Evolutionary conservation across 176 grass and related monocot genomes (phyloP).

Genomic region (Oryza officinalis): DNA sequence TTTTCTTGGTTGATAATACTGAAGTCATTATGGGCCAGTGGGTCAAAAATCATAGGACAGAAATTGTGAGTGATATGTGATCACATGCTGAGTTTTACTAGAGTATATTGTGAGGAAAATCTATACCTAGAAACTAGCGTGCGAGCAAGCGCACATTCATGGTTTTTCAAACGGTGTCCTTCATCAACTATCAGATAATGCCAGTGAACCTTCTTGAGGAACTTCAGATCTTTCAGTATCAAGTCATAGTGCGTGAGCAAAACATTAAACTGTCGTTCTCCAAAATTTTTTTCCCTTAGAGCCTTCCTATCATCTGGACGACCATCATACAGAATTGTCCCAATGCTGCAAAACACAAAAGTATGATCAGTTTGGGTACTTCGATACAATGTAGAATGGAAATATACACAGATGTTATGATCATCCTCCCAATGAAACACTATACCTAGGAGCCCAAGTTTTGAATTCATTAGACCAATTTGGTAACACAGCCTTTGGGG

Average conservation of each 20-base stretch:
- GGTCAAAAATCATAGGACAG: neutral
- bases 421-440: conserved; percentile 16
- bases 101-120: conserved; percentile 25
- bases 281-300: conserved; percentile 80
- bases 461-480: conserved; percentile 97
- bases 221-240: conserved; percentile 99
- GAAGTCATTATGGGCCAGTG: neutral
- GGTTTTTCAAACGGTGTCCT: conserved; percentile 98
- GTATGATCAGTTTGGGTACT: conserved; percentile 26
- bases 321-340: conserved; percentile 90
- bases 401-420: conserved; percentile 18
- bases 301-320: conserved; percentile 92
- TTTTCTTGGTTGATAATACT: neutral
- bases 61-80: neutral
- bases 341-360: conserved; percentile 68
- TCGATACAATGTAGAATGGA: conserved; percentile 36
- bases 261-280: conserved; percentile 78
- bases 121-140: conserved; percentile 90
- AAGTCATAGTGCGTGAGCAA: conserved; percentile 99
- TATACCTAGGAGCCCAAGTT: conserved; percentile 98
- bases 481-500: conserved; percentile 95
- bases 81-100: conserved; percentile 14
- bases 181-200: conserved; percentile 98
- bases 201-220: conserved; percentile 96
- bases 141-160: conserved; percentile 94